These are phyloP conservation scores for Meyerozyma guilliermondii DNA, from an alignment of 1,139 yeast genomes.

Conservation along the genomic window DNA sequence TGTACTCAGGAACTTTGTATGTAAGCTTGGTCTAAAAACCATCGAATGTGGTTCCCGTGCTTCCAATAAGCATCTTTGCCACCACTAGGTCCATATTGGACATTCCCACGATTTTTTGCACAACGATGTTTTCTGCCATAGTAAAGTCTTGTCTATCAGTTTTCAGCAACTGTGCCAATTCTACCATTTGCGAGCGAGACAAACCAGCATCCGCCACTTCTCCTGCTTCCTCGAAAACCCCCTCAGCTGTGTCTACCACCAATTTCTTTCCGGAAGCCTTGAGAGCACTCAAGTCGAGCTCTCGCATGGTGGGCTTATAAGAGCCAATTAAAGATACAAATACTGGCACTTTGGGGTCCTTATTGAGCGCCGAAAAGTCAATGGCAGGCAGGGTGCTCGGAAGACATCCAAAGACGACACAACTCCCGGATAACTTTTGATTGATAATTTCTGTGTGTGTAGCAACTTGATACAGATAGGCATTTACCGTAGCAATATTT, in stretches of 20 bases:
- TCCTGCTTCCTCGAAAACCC: conserved; percentile 59
- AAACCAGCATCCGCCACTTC: conserved; percentile 49
- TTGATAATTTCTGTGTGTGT: conserved; percentile 11
- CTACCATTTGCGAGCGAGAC: conserved; percentile 31
- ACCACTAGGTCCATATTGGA: conserved; percentile 57
- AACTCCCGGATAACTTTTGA: conserved; percentile 21
- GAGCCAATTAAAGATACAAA: conserved; percentile 63
- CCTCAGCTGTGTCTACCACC: conserved; percentile 57
- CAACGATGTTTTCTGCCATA: conserved; percentile 24
- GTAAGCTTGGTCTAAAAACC: not conserved
- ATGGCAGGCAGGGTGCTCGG: conserved; percentile 52
- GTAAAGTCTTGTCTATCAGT: conserved; percentile 5
- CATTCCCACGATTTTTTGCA: conserved; percentile 54
- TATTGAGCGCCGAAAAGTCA: conserved; percentile 27
- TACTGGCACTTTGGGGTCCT: conserved; percentile 21
- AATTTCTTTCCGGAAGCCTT: conserved; percentile 25
- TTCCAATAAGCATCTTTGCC: conserved; percentile 24
- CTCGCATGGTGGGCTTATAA: conserved; percentile 65
- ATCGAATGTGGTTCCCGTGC: conserved; percentile 5
- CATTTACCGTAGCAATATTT: conserved; percentile 13
- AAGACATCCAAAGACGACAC: conserved; percentile 53
- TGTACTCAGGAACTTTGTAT: too few relatives aligned
- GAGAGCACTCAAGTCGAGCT: conserved; percentile 47
- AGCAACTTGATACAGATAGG: conserved; percentile 16
- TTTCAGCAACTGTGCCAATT: conserved; percentile 34